Evolutionary conservation across 202 grass and related monocot species (phyloP).

Genomic region (Setaria viridis): DNA sequence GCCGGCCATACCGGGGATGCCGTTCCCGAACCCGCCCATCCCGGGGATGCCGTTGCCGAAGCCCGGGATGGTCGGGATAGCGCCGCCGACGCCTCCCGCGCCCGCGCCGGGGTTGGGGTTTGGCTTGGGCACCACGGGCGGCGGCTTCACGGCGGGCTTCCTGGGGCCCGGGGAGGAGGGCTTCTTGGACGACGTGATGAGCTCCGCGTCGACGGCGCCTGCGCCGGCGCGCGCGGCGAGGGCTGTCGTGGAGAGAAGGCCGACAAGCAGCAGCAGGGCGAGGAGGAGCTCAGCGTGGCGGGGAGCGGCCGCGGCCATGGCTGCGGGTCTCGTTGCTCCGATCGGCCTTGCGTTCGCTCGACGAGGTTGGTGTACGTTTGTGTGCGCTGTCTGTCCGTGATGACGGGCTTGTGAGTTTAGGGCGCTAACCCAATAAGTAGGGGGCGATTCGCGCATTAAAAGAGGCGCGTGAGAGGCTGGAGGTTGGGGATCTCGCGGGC

Average conservation of each 20-base stretch:
- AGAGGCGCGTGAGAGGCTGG: conserved; percentile 24
- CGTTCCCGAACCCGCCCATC: conserved; percentile 55
- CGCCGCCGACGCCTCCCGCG: neutral
- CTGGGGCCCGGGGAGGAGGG: neutral
- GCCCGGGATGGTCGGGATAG: conserved; percentile 56
- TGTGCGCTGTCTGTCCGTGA: neutral
- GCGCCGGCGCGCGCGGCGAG: conserved; percentile 41
- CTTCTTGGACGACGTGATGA: neutral
- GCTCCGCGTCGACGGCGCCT: conserved; percentile 19
- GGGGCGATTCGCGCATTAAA: conserved; percentile 23
- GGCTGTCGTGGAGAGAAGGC: neutral
- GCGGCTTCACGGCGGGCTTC: neutral
- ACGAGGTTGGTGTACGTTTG: neutral
- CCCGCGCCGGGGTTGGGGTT: neutral
- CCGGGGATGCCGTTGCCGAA: conserved; percentile 40
- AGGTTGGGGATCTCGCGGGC: conserved; percentile 22
- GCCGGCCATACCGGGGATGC: conserved; percentile 57
- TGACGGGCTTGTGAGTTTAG: neutral
- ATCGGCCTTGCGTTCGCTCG: neutral
- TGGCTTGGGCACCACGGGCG: neutral
- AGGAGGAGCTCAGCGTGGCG: conserved; percentile 24
- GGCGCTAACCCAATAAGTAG: conserved; percentile 8
- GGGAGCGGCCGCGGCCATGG: neutral
- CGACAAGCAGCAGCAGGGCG: neutral
- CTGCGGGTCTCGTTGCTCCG: neutral